These are phyloP conservation scores for Apophysomyces ossiformis DNA, from an alignment of 371 early-diverging fungal genomes.

Conservation along the genomic window DNA sequence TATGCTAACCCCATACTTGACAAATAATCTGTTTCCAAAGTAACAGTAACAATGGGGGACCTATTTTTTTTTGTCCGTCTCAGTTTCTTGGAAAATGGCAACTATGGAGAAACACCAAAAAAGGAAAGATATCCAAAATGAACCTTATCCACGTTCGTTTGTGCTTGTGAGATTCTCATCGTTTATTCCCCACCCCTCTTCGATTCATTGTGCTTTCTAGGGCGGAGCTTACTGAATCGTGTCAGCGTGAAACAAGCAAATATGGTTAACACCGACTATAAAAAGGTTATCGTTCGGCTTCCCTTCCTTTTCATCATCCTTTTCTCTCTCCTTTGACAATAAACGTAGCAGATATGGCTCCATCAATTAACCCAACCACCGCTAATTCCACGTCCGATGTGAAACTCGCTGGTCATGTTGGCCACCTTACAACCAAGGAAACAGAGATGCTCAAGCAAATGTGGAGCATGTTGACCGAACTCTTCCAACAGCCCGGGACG, in stretches of 20 bases:
- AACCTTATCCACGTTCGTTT: not conserved
- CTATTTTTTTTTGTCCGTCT: not conserved
- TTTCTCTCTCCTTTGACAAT: slow-evolving; percentile 7
- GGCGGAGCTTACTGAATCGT: slow-evolving; percentile 1
- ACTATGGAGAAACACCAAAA: not conserved
- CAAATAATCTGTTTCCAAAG: too few species aligned
- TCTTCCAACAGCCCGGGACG: slow-evolving; percentile 49
- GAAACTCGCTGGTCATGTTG: slow-evolving; percentile 38
- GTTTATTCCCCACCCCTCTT: not conserved
- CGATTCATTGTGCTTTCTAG: too few species aligned
- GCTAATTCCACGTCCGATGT: not conserved
- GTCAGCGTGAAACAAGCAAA: slow-evolving; percentile 1
- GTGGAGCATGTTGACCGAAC: slow-evolving; percentile 56
- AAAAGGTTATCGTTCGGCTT: slow-evolving; percentile 7
- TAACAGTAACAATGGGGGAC: not conserved
- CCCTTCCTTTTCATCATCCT: slow-evolving; percentile 1
- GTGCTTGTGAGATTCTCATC: slow-evolving; percentile 7
- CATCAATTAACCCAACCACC: slow-evolving; percentile 14
- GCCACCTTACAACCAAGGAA: slow-evolving; percentile 56
- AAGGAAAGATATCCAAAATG: not conserved
- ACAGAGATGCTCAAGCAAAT: slow-evolving; percentile 55
- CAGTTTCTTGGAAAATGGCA: not conserved
- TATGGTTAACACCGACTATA: not conserved
- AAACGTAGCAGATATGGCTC: slow-evolving; percentile 21
- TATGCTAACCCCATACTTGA: too few species aligned